Percentiles rank a stretch among this genome's conserved stretches.
phyloP scores from a whole-genome alignment of 2,329 filamentous ascomycete species.

The Periconia macrospinosa region DNA sequence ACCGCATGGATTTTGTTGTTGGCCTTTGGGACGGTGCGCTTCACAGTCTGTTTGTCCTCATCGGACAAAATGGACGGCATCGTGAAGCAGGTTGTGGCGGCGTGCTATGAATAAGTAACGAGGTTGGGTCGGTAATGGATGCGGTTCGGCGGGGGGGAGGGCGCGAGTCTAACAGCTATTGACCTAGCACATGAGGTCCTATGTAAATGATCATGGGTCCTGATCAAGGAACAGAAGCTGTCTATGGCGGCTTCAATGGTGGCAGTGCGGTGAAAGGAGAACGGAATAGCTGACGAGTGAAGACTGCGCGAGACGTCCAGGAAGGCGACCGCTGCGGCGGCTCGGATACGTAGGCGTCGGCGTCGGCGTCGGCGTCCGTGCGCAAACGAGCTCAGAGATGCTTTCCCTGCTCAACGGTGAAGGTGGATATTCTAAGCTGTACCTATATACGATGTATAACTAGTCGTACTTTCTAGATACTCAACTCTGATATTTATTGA shows the following conservation, averaged over 20 bases:
- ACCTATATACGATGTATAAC: not conserved
- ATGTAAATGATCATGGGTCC: not conserved
- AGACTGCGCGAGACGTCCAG: not conserved
- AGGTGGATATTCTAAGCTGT: not conserved
- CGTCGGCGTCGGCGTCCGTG: too few species aligned
- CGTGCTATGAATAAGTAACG: conserved; percentile 14
- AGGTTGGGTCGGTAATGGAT: not conserved
- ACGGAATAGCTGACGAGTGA: not conserved
- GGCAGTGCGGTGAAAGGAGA: not conserved
- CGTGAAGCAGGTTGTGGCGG: conserved; percentile 13
- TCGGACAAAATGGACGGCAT: conserved; percentile 76
- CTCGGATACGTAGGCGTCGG: not conserved
- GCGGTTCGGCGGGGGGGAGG: not conserved
- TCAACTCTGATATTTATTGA: not conserved
- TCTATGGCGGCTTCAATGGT: not conserved
- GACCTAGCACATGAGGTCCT: not conserved
- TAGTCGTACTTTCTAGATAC: not conserved
- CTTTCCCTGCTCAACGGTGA: not conserved
- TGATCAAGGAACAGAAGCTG: not conserved
- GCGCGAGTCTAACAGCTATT: not conserved
- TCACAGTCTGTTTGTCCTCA: conserved; percentile 94
- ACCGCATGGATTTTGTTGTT: conserved; percentile 98
- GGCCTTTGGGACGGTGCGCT: conserved; percentile 88
- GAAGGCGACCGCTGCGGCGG: not conserved
- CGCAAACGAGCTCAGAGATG: not conserved